Percentiles rank a stretch among this genome's conserved stretches.
Evolutionary conservation across 345 rosid genomes (phyloP).

Genomic region (thale cress (Arabidopsis thaliana)): DNA sequence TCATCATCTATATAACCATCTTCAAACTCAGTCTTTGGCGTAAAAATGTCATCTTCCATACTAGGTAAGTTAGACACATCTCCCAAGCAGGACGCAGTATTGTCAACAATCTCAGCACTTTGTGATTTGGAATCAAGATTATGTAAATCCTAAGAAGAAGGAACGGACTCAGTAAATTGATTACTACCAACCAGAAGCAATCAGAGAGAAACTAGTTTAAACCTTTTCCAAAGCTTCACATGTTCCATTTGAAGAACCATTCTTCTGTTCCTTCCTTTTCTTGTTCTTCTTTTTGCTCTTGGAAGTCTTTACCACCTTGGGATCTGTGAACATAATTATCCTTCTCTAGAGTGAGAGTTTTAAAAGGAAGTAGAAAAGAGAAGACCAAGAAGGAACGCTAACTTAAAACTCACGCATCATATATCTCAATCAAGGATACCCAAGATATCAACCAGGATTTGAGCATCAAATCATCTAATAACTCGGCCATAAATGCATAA

Average conservation of each 20-base stretch:
- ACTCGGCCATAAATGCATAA: conserved; percentile 15
- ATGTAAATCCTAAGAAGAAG: conserved; percentile 56
- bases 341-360: conserved; percentile 36
- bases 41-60: conserved; percentile 50
- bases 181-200: conserved; percentile 32
- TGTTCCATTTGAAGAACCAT: conserved; percentile 35
- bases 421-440: conserved; percentile 1
- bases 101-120: conserved; percentile 48
- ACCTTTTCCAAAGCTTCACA: conserved; percentile 57
- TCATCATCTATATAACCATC: conserved; percentile 82
- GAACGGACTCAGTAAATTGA: conserved; percentile 29
- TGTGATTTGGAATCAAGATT: conserved; percentile 46
- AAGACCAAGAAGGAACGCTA: conserved; percentile 38
- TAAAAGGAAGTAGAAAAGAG: conserved; percentile 40
- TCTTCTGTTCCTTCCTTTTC: conserved; percentile 64
- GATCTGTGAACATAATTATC: conserved; percentile 55
- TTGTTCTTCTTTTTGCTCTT: conserved; percentile 78
- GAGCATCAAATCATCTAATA: neutral
- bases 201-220: conserved; percentile 31
- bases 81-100: conserved; percentile 44
- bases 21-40: conserved; percentile 62
- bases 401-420: conserved; percentile 18
- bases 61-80: conserved; percentile 53
- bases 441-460: conserved; percentile 19
- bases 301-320: conserved; percentile 61